Percentiles rank a stretch among this genome's conserved stretches.
phyloP scores from a whole-genome alignment of 1,284 basidiomycete genomes.

The Meripilus lineatus region DNA sequence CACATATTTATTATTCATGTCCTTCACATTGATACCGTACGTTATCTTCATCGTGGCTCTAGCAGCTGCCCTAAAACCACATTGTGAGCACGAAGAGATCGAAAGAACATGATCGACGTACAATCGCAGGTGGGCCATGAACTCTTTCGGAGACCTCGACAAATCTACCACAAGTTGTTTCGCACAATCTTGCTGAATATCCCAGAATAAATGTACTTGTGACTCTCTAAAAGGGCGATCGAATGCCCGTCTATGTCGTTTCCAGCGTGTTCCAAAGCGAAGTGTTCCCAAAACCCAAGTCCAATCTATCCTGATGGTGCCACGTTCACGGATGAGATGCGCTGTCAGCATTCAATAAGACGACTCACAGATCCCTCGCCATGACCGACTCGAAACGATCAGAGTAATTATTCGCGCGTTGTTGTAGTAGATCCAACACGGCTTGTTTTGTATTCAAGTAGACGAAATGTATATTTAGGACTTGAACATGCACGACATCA shows the following conservation, averaged over 20 bases:
- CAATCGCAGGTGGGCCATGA: constrained; percentile 23
- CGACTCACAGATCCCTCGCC: constrained; percentile 1
- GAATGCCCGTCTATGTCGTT: constrained; percentile 30
- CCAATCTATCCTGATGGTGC: constrained; percentile 34
- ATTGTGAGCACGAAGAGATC: not conserved
- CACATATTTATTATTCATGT: constrained; percentile 20
- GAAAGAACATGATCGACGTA: constrained; percentile 13
- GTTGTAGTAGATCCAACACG: constrained; percentile 16
- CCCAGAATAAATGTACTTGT: constrained; percentile 13
- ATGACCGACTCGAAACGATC: constrained; percentile 6
- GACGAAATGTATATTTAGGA: constrained; percentile 12
- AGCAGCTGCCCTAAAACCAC: constrained; percentile 16
- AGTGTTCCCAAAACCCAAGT: constrained; percentile 32
- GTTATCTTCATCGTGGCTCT: constrained; percentile 21
- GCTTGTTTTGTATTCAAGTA: constrained; percentile 12
- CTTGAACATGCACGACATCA: constrained; percentile 13
- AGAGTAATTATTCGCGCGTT: constrained; percentile 13
- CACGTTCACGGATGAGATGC: not conserved
- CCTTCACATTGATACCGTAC: constrained; percentile 24
- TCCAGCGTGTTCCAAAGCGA: constrained; percentile 37
- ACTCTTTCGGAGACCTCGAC: constrained; percentile 18
- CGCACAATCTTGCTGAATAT: constrained; percentile 19
- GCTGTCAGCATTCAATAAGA: not conserved
- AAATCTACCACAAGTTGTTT: constrained; percentile 32
- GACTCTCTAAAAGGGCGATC: constrained; percentile 21